phyloP scores from a whole-genome alignment of 1,284 basidiomycete species.

The Ceratobasidium sp. region DNA sequence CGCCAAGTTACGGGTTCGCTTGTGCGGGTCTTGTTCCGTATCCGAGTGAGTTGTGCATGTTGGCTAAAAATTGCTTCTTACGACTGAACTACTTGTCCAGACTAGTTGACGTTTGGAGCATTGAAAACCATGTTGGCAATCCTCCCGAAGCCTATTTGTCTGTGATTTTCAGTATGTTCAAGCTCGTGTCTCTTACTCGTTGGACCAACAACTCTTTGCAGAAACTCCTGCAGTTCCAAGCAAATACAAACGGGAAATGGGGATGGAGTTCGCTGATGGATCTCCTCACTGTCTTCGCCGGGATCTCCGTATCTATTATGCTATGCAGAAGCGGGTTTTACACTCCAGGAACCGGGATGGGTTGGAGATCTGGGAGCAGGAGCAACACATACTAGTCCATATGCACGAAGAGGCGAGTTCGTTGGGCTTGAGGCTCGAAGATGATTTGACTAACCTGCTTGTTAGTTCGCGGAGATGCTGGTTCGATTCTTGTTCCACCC shows the following conservation, averaged over 20 bases:
- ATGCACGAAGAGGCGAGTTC: not conserved
- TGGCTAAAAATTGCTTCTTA: no score
- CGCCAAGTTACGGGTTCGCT: slow-evolving; percentile 13
- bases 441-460: not conserved
- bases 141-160: not conserved
- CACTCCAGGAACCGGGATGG: not conserved
- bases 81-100: not conserved
- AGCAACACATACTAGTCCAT: not conserved
- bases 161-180: not conserved
- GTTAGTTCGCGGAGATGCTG: slow-evolving; percentile 6
- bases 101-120: not conserved
- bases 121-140: not conserved
- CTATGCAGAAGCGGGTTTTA: not conserved
- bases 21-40: not conserved
- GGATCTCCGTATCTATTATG: not conserved
- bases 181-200: no score
- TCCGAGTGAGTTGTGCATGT: slow-evolving; percentile 2
- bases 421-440: not conserved
- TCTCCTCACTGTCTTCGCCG: slow-evolving; percentile 11
- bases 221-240: not conserved
- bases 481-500: not conserved
- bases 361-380: not conserved
- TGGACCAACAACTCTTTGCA: not conserved
- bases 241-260: not conserved
- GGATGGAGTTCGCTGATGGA: not conserved